phyloP scores from a whole-genome alignment of 2,329 filamentous ascomycete species.

The Grosmannia clavigera region DNA sequence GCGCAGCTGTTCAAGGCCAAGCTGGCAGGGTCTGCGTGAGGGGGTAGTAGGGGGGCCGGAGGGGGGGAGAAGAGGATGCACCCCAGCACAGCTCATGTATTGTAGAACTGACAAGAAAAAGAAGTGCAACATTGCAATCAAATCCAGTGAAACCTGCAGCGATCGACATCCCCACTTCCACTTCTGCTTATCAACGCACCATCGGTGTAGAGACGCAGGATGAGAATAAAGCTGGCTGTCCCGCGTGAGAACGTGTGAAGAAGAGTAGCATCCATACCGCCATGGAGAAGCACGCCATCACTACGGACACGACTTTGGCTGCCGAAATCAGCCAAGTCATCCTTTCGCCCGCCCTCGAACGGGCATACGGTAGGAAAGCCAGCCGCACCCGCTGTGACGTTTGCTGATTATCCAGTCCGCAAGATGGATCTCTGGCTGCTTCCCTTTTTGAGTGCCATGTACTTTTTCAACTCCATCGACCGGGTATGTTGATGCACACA shows the following conservation, averaged over 20 bases:
- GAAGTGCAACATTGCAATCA: no score
- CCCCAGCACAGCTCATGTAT: no score
- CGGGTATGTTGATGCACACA: neutral
- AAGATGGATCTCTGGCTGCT: slow-evolving; percentile 30
- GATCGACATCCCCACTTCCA: no score
- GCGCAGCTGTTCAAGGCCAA: slow-evolving; percentile 7
- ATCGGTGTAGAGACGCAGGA: no score
- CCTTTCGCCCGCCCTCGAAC: neutral
- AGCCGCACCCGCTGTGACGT: no score
- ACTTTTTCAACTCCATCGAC: slow-evolving; percentile 12
- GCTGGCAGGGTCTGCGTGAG: neutral
- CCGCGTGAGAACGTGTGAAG: no score
- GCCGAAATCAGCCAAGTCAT: neutral
- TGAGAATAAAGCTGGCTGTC: no score
- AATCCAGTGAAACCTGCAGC: no score
- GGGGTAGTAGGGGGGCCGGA: no score
- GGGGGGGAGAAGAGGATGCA: no score
- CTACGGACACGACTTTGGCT: neutral
- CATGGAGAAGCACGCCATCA: neutral
- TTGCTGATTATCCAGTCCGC: slow-evolving; percentile 2
- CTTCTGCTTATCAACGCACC: no score
- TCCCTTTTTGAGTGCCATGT: slow-evolving; percentile 21
- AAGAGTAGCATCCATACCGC: neutral
- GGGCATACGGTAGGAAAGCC: neutral
- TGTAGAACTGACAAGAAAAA: no score